Conservation (phyloP, 1,284 basidiomycete species). For the Mycena sp. region DNA sequence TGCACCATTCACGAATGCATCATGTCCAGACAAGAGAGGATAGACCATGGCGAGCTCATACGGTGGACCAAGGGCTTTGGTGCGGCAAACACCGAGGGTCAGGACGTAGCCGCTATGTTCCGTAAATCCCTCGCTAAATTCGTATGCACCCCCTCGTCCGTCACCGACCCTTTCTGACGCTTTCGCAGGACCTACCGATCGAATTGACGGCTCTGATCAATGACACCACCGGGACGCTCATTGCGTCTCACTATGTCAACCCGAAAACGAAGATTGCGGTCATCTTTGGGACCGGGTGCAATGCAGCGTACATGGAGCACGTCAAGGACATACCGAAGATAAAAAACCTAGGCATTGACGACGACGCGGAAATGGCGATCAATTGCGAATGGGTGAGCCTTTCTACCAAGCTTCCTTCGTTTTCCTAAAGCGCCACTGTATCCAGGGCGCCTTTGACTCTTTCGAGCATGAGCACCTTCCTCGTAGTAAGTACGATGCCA, state of each 20-base stretch:
- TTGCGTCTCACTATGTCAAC: slow-evolving; percentile 97
- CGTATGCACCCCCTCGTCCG: slow-evolving; percentile 49
- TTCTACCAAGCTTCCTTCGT: neutral
- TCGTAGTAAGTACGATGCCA: slow-evolving; percentile 93
- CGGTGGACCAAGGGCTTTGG: slow-evolving; percentile 99
- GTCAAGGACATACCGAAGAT: slow-evolving; percentile 86
- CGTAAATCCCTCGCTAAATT: slow-evolving; percentile 80
- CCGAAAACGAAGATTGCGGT: slow-evolving; percentile 91
- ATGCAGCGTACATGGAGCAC: slow-evolving; percentile 97
- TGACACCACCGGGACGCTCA: slow-evolving; percentile 97
- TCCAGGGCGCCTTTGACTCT: slow-evolving; percentile 95
- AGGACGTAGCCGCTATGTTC: slow-evolving; percentile 95
- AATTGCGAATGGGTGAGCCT: slow-evolving; percentile 90
- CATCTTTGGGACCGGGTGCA: slow-evolving; percentile 98
- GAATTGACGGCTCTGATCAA: slow-evolving; percentile 90
- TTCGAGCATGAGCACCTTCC: slow-evolving; percentile 95
- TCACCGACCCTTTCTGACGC: slow-evolving; percentile 5
- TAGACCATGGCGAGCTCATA: slow-evolving; percentile 95
- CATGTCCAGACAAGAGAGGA: slow-evolving; percentile 82
- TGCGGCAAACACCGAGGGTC: slow-evolving; percentile 90
- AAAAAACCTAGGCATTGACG: slow-evolving; percentile 75
- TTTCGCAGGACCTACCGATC: slow-evolving; percentile 71
- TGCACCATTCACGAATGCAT: neutral
- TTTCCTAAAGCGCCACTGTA: neutral
- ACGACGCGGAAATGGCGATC: slow-evolving; percentile 87